Conservation (phyloP, 306 rosid species). For the Acacia crassicarpa region DNA sequence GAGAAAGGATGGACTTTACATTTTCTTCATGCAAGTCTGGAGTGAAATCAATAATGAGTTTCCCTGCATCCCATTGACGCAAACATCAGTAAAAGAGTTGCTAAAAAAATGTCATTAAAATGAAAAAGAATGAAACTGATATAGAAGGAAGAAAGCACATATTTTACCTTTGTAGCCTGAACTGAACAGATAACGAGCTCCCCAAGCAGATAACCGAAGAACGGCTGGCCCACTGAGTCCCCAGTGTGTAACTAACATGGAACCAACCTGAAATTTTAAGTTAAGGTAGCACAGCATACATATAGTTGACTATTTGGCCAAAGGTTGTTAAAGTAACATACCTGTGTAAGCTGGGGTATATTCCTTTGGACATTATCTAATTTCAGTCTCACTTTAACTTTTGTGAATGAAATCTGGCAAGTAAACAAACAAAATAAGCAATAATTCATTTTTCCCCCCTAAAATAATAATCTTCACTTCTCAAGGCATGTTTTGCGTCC, state of each 20-base stretch:
- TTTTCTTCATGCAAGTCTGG: constrained; percentile 76
- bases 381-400: constrained; percentile 73
- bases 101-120: constrained; percentile 28
- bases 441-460: neutral
- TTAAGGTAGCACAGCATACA: constrained; percentile 4
- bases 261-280: constrained; percentile 63
- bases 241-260: constrained; percentile 93
- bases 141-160: constrained; percentile 5
- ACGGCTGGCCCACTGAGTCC: constrained; percentile 94
- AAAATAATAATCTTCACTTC: constrained; percentile 4
- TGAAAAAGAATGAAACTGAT: neutral
- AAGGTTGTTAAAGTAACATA: constrained; percentile 23
- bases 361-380: constrained; percentile 57
- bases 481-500: constrained; percentile 12
- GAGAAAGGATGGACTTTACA: constrained; percentile 62
- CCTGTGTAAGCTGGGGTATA: constrained; percentile 86
- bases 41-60: constrained; percentile 66
- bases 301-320: constrained; percentile 25
- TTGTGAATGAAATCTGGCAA: constrained; percentile 77
- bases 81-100: constrained; percentile 30
- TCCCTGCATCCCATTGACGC: constrained; percentile 61
- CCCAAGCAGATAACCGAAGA: constrained; percentile 96
- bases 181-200: constrained; percentile 74
- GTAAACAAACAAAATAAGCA: constrained; percentile 8
- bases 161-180: constrained; percentile 68